Evolutionary conservation across 2,329 filamentous ascomycete species (phyloP), one percentile per base, ranked within the genome.

Genomic region (Monosporascus sp.): DNA sequence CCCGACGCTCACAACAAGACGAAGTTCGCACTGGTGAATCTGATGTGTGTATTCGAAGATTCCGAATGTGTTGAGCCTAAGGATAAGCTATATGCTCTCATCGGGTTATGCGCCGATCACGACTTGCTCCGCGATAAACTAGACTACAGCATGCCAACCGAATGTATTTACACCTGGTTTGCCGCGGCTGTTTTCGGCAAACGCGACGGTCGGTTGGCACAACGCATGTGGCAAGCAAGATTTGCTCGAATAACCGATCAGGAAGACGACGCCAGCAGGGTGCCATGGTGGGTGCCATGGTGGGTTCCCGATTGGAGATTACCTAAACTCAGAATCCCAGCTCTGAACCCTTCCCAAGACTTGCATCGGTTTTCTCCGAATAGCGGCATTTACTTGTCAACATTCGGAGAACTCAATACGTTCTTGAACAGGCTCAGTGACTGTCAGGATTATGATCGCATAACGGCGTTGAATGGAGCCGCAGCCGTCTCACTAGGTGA

Each of bases 331-430:
- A 8, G 37, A 1, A 27, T 27, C 8, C 25, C 25, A 27, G 25
- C 1, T 11, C 25, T 3, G 37, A 39, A 9, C 14, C 15, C 37
- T 11, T n/a, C 18, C 15, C 14, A n/a, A 14, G 37, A 5, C 2
- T 3, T 2, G 37, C 2, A 9, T 17, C 2, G 1, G 5, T 4
- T 11, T 18, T 6, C 15, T 39, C 37, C 0, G 37, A 3, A 17
- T 39, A 5, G 1, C 6, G 4, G 5, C 22, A 4, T 1, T 3
- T 4, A 5, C 6, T 25, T 25, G 5, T 6, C 24, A 1, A 2
- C 5, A 25, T 25, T 17, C 15, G 1, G 37, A 39, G 18, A 6
- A 18, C 37, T 17, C n/a, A 2, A 39, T 17, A 39, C 6, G 37
- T 39, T 18, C 8, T 18, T 17, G 18, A 8, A 6, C 18, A 18